phyloP scores from a whole-genome alignment of 2,329 filamentous ascomycete genomes.

The Fusarium chuoi region DNA sequence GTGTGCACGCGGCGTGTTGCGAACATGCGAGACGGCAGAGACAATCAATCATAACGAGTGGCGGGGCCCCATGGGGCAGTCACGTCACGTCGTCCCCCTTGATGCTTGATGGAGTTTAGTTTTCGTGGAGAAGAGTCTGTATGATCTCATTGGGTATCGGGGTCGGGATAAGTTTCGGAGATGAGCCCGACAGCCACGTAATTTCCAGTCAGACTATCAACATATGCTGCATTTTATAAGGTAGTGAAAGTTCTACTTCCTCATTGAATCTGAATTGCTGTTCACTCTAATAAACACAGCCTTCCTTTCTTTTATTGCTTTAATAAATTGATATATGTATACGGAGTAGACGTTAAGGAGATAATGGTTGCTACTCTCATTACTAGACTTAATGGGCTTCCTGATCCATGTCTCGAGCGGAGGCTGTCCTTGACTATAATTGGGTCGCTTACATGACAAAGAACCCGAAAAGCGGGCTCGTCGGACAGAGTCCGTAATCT shows the following conservation, averaged over 20 bases:
- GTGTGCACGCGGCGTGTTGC: neutral
- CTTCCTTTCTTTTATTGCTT: too few relatives aligned
- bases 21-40: neutral
- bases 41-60: neutral
- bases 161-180: neutral
- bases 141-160: neutral
- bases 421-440: neutral
- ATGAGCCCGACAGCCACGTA: fast-evolving
- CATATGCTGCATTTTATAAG: neutral
- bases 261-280: too few relatives aligned
- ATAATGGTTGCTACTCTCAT: too few relatives aligned
- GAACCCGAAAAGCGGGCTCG: fast-evolving
- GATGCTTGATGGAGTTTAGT: neutral
- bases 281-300: too few relatives aligned
- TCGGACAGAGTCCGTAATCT: neutral
- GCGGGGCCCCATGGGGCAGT: neutral
- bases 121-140: neutral
- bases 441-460: neutral
- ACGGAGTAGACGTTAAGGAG: too few relatives aligned
- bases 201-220: neutral
- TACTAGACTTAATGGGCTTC: neutral
- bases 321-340: too few relatives aligned
- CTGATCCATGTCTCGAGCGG: fast-evolving
- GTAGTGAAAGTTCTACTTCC: too few relatives aligned
- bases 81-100: neutral